Conservation (phyloP, 1,284 basidiomycete species). For the Sanguinoderma infundibulare region DNA sequence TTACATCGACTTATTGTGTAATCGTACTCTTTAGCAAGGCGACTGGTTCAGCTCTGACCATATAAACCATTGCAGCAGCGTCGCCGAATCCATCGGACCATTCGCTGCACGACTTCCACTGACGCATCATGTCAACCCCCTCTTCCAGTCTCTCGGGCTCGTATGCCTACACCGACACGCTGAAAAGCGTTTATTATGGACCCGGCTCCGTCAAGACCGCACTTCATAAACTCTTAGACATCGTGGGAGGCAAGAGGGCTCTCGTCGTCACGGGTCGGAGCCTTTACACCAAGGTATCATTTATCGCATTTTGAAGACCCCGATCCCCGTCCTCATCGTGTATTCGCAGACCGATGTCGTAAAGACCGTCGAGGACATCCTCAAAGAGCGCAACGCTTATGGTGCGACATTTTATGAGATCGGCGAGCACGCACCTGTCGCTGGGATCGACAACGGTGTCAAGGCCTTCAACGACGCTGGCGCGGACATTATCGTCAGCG, state of each 20-base stretch:
- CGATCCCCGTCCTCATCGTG: background rate
- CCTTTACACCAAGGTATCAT: conserved; percentile 63
- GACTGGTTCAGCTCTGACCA: background rate
- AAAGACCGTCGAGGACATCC: conserved; percentile 56
- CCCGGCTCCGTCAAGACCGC: conserved; percentile 64
- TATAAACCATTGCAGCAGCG: no score
- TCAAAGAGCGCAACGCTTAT: conserved; percentile 59
- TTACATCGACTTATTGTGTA: background rate
- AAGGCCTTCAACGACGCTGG: conserved; percentile 55
- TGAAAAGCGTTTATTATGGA: conserved; percentile 71
- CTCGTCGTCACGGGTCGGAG: conserved; percentile 74
- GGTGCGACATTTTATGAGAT: conserved; percentile 77
- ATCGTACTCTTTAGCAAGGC: no score
- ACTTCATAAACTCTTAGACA: conserved; percentile 62
- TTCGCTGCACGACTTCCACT: background rate
- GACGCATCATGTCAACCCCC: conserved; percentile 1
- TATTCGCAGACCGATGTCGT: conserved; percentile 63
- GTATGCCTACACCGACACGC: conserved; percentile 66
- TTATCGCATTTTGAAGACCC: background rate
- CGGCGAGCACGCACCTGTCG: conserved; percentile 77
- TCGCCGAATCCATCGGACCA: background rate
- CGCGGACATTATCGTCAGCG: conserved; percentile 72
- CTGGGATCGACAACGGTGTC: conserved; percentile 67
- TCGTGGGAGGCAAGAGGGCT: conserved; percentile 61
- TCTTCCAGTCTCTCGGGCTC: conserved; percentile 44